Evolutionary conservation across 2,329 filamentous ascomycete species (phyloP).

Genomic region (Fusarium continuum): DNA sequence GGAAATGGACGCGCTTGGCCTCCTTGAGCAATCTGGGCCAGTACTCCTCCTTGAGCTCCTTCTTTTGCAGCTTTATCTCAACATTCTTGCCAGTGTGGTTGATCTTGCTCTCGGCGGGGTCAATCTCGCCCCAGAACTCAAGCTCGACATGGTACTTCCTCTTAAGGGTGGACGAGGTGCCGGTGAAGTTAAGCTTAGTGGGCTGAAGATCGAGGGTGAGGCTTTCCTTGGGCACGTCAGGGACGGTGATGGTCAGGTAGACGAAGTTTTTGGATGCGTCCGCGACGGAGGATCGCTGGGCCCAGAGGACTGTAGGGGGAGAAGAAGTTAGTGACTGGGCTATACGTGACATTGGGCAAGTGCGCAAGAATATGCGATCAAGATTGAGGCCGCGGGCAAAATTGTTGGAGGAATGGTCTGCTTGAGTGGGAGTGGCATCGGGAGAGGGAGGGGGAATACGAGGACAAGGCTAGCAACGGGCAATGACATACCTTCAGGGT

Average conservation of each 20-base stretch:
- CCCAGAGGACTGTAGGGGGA: slow-evolving; percentile 92
- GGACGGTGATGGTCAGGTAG: slow-evolving; percentile 89
- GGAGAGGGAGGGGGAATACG: slow-evolving; percentile 5
- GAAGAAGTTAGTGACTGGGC: slow-evolving; percentile 12
- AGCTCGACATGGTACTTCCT: slow-evolving; percentile 86
- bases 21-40: slow-evolving; percentile 97
- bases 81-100: slow-evolving; percentile 90
- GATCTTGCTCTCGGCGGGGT: slow-evolving; percentile 82
- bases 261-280: slow-evolving; percentile 92
- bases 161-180: slow-evolving; percentile 85
- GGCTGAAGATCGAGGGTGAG: slow-evolving; percentile 87
- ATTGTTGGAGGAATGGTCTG: slow-evolving; percentile 1
- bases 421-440: background rate
- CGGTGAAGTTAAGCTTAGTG: slow-evolving; percentile 80
- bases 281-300: slow-evolving; percentile 86
- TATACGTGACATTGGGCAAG: background rate
- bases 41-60: slow-evolving; percentile 92
- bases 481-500: slow-evolving; percentile 52
- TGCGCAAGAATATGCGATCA: slow-evolving; percentile 1
- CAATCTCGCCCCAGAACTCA: slow-evolving; percentile 91
- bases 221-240: slow-evolving; percentile 80
- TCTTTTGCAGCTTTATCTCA: slow-evolving; percentile 94
- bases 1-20: slow-evolving; percentile 86
- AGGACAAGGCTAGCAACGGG: slow-evolving; percentile 17
- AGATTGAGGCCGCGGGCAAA: background rate